These are phyloP conservation scores for Beauveria sp. DNA, from an alignment of 2,329 filamentous ascomycete genomes.

Conservation along the genomic window DNA sequence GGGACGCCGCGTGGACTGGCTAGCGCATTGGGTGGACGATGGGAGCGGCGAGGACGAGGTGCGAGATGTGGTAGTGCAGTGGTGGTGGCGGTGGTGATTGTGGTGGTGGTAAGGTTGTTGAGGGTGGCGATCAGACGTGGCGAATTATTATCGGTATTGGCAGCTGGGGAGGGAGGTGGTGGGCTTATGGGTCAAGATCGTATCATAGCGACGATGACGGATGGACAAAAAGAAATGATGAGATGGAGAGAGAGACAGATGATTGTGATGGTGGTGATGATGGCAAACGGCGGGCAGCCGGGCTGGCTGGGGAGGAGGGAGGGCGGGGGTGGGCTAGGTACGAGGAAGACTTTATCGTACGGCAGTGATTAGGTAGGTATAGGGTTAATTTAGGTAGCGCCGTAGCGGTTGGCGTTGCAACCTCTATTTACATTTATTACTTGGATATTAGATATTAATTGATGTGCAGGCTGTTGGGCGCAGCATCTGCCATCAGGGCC, in stretches of 20 bases:
- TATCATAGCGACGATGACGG: not conserved
- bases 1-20: not conserved
- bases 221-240: not conserved
- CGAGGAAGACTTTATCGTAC: no score
- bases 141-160: not conserved
- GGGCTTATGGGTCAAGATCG: not conserved
- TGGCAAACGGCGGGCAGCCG: not conserved
- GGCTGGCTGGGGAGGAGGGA: not conserved
- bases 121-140: not conserved
- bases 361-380: no score
- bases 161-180: not conserved
- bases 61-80: not conserved
- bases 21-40: not conserved
- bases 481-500: not conserved
- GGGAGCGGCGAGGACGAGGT: not conserved
- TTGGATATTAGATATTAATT: no score
- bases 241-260: not conserved
- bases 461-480: no score
- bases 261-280: not conserved
- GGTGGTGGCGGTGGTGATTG: not conserved
- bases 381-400: no score
- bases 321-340: not conserved
- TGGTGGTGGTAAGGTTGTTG: not conserved
- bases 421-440: no score
- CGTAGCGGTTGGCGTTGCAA: no score